Evolutionary conservation across 2,329 filamentous ascomycete genomes (phyloP), one percentile per base, ranked within the genome.

Genomic region (Ustulina deusta): DNA sequence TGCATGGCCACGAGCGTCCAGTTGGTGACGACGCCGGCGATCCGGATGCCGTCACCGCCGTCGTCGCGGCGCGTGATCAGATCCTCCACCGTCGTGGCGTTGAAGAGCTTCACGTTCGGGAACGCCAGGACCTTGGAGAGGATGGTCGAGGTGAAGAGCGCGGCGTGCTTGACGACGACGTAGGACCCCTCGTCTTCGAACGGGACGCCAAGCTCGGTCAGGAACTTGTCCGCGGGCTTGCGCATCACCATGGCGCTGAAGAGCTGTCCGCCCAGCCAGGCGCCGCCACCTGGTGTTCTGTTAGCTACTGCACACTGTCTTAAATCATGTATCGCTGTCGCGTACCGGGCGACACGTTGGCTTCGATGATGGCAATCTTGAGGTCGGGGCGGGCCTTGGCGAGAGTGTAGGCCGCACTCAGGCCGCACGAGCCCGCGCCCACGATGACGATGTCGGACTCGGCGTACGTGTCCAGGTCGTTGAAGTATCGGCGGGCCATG

Each of bases 211-310:
- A 97, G 81, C 76, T 97, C 93, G 48, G 86, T 84, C 66, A 97
- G 84, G 84, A 97, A 97, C 63, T 87, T 87, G 77, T 97, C 92
- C 61, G 94, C 94, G 13, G 94, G 93, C 85, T 96, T 97, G 76
- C 94, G 91, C 90, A 97, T 94, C 56, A 97, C 87, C 94, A 97
- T 97, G 77, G 94, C 94, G 69, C 90, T 93, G 88, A 97, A 97
- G 65, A 97, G 91, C 84, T 97, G 94, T 20, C 94, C 94, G 65
- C 94, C 94, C 52, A 97, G 89, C 94, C 94, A 97, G 69, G 93
- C 94, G 75, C 94, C 94, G 71, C 94, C 94, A 68, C 93, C 93
- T 78, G 42, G 10, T 32, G 10, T 51, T 6, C 3, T n/a, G 34
- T 65, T 70, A 65, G 57, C 46, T 48, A 9, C 15, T 42, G 25